Conservation (phyloP, 2,329 filamentous ascomycete species). For the Pestalotiopsis fici region DNA sequence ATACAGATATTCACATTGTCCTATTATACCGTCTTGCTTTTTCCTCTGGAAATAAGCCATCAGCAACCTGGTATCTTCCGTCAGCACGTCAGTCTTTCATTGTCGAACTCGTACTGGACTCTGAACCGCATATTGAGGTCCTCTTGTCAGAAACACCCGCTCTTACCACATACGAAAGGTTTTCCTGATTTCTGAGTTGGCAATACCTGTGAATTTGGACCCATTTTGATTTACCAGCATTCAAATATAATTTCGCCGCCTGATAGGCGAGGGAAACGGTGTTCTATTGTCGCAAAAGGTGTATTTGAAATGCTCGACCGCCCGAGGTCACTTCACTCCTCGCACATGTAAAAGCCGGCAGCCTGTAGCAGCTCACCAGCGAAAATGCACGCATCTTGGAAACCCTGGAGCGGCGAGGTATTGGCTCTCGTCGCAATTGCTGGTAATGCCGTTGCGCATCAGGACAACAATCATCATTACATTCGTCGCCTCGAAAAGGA, state of each 20-base stretch:
- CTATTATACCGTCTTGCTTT: not conserved
- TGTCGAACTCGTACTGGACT: not conserved
- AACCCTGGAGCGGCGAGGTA: slow-evolving; percentile 14
- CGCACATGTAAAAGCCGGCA: not conserved
- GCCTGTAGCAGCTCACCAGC: not conserved
- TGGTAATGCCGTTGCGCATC: slow-evolving; percentile 7
- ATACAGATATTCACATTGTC: not conserved
- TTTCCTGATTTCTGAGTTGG: not conserved
- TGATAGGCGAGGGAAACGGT: not conserved
- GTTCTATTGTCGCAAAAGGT: not conserved
- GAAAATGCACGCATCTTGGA: slow-evolving; percentile 21
- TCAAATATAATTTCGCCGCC: not conserved
- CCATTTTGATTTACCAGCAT: not conserved
- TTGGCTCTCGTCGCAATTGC: slow-evolving; percentile 16
- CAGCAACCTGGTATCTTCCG: not conserved
- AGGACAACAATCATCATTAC: slow-evolving; percentile 19
- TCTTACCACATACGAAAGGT: not conserved
- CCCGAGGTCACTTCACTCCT: not conserved
- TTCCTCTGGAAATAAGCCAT: not conserved
- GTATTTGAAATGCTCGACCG: not conserved
- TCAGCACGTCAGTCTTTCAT: not conserved
- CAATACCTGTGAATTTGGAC: not conserved
- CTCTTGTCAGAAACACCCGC: too few species aligned
- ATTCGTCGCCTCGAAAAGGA: slow-evolving; percentile 26
- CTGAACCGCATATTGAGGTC: too few species aligned